Percentiles rank a stretch among this genome's conserved stretches.
Conservation (phyloP, 2,329 filamentous ascomycete genomes). For the Aspergillus sergii region DNA sequence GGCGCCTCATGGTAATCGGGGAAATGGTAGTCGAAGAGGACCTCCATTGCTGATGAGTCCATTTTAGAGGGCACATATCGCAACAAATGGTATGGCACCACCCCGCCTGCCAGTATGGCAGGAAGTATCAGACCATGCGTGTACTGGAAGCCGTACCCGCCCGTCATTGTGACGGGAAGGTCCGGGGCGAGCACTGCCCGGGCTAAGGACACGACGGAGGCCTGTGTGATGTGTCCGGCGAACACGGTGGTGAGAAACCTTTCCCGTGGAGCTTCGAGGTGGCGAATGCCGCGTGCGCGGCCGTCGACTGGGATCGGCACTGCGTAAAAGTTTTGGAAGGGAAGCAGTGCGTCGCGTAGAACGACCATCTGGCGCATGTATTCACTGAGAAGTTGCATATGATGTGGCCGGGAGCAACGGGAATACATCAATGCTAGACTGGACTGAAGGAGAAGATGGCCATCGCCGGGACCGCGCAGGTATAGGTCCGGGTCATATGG, state of each 20-base stretch:
- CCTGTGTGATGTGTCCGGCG: slow-evolving; percentile 20
- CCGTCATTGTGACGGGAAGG: background rate
- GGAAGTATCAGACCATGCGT: slow-evolving; percentile 24
- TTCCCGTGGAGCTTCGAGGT: slow-evolving; percentile 14
- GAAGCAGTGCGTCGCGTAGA: slow-evolving; percentile 23
- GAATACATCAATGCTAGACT: slow-evolving; percentile 26
- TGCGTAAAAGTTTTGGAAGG: slow-evolving; percentile 24
- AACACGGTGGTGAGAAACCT: slow-evolving; percentile 21
- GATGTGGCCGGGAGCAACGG: slow-evolving; percentile 19
- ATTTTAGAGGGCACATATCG: slow-evolving; percentile 24
- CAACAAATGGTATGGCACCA: slow-evolving; percentile 21
- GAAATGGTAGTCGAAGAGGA: slow-evolving; percentile 24
- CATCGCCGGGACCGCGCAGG: slow-evolving; percentile 24
- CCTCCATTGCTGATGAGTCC: background rate
- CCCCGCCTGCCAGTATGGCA: slow-evolving; percentile 18
- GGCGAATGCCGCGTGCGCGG: slow-evolving; percentile 16
- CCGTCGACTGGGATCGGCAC: slow-evolving; percentile 21
- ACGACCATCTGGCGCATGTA: slow-evolving; percentile 30
- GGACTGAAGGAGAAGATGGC: slow-evolving; percentile 21
- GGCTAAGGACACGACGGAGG: slow-evolving; percentile 12
- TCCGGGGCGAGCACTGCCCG: slow-evolving; percentile 17
- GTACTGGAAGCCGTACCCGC: slow-evolving; percentile 30
- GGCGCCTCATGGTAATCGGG: slow-evolving; percentile 26
- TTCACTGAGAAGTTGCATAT: slow-evolving; percentile 29
- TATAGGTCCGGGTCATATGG: slow-evolving; percentile 13